Base-by-base conservation (phyloP, 345 rosid genomes). In the Kandelia obovata region DNA sequence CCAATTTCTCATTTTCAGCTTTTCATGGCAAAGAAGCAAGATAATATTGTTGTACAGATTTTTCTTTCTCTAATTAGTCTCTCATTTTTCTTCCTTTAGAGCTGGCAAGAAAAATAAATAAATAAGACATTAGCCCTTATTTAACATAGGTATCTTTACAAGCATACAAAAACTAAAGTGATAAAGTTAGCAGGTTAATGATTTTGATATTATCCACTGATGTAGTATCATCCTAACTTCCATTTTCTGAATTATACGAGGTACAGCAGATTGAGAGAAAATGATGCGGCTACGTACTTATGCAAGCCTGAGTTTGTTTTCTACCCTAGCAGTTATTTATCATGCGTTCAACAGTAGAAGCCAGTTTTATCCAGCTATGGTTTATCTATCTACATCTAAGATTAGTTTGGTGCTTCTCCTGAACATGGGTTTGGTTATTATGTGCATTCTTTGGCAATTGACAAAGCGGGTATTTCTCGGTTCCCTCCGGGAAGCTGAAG, bases 361-460 rank as follows among this genome's bases (percentile, higher is more conserved):
- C 39, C 98, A 94, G 79, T 94, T 91, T 69, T 94, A 94, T 68
- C 98, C 98, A 30, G 92, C 98, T 27, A 85, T 83, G 83, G 85
- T 91, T 43, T 88, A 89, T 71, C 62, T 94, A 20, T 94, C 98
- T 7, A 91, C 96, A 32, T 91, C 98, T 34, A 94, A 94, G 83
- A 84, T 91, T 77, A 85, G 89, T 66, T 71, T 86, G 75, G 89
- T 87, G 72, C 80, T 91, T 30, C 91, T 94, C 67, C 81, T 94
- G 65, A 94, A 94, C 82, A 91, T 91, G 97, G 96, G 92, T 49
- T 79, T 94, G 39, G 95, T 91, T 7, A 8, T 85, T 17, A 89
- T 91, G 97, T 85, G 87, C 73, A 73, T 75, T 59, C 66, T 94
- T 37, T 94, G 98, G 98, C 92, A 89, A 51, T 72, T 94, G 25